Evolutionary conservation across 208 protist genomes (phyloP).

Genomic region (Tritrichomonas musculus): DNA sequence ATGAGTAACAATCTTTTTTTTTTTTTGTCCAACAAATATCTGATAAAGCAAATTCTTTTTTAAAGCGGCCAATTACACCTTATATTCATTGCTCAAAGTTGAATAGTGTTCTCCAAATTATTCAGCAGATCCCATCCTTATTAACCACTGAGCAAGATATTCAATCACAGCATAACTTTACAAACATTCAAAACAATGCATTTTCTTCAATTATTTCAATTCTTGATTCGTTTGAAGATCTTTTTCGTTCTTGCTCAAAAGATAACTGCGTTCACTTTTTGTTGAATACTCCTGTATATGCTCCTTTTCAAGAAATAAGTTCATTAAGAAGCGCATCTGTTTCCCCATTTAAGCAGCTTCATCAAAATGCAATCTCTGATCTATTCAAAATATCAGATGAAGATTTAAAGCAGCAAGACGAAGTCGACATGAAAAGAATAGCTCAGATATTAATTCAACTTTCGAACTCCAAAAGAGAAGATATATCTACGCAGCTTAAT

Average conservation of each 20-base stretch:
- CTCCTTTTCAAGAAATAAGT: neutral
- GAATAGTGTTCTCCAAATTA: neutral
- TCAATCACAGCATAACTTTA: too few species aligned
- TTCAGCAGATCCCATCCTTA: neutral
- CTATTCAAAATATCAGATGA: neutral
- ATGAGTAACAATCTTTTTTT: too few species aligned
- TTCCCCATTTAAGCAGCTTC: neutral
- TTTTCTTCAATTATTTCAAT: neutral
- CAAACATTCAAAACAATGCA: neutral
- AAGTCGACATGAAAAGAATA: neutral
- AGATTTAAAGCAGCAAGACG: neutral
- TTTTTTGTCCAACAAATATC: neutral
- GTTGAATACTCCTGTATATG: neutral
- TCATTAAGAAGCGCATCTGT: neutral
- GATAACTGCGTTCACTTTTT: neutral
- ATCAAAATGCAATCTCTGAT: neutral
- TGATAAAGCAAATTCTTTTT: neutral
- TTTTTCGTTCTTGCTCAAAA: neutral
- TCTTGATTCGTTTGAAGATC: neutral
- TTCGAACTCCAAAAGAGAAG: neutral
- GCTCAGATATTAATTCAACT: neutral
- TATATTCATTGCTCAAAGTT: neutral
- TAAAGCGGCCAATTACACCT: neutral
- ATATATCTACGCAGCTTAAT: neutral
- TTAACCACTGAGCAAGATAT: neutral